Evolutionary conservation across 2,329 filamentous ascomycete species (phyloP), one percentile per base, ranked within the genome.

Genomic region (Dactylonectria estremocensis): DNA sequence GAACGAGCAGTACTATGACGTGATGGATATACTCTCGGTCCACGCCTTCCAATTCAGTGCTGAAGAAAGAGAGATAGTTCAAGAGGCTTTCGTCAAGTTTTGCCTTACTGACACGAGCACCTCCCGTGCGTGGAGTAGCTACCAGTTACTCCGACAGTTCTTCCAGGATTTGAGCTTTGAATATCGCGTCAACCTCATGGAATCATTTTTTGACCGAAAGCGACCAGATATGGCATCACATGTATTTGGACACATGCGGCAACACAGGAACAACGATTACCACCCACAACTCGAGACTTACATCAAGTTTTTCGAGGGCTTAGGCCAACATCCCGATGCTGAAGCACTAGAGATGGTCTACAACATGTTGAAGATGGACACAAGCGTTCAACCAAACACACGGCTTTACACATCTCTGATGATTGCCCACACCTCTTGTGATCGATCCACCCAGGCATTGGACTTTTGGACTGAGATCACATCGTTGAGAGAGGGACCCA

Each of bases 321-420:
- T 97, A 24, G 91, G 91, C 3, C 80, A 81, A n/a, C 80, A 82
- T 48, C 81, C 82, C 1, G 82, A 84, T 61, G 33, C 82, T 1
- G 90, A 93, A 63, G 90, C 90, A 48, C 83, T 98, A 20, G 89
- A 90, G 66, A 89, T 92, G 69, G 89, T 97, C 2, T 93, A 97
- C 83, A 97, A 98, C 78, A 95, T 97, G 89, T 86, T 98, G 72
- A 98, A 97, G 82, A 91, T 98, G 79, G 96, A 99, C 79, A 87
- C 91, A n/a, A 88, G 89, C 48, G 87, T 98, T 43, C 90, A 95
- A 73, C 87, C 92, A 5, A 91, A 88, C 73, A 98, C 95, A 0
- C 86, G 84, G 62, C 84, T 98, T 2, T 90, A 92, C 74, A 98
- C 97, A 75, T 90, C 92, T 0, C 84, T 98, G 55, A 97, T 99